Conservation (phyloP, 192 early-diverging fungal genomes). For the Coemansia sp. region DNA sequence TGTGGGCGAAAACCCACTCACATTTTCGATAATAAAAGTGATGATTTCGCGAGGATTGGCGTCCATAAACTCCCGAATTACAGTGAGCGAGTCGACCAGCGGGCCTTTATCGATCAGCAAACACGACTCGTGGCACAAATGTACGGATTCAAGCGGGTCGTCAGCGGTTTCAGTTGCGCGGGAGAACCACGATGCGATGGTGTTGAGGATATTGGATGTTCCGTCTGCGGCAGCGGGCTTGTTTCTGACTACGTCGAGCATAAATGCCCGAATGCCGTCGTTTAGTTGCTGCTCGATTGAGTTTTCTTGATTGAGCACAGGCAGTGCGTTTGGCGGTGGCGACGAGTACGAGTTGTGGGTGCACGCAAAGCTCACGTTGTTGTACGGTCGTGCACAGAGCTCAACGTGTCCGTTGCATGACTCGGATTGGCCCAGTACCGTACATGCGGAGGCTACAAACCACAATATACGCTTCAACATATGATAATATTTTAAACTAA, state of each 20-base stretch:
- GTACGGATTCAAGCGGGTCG: constrained; percentile 26
- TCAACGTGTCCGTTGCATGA: constrained; percentile 66
- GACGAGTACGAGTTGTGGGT: constrained; percentile 76
- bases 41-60: constrained; percentile 71
- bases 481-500: background rate
- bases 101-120: constrained; percentile 63
- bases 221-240: background rate
- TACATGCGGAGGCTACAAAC: background rate
- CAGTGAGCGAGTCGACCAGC: constrained; percentile 54
- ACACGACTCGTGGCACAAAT: constrained; percentile 73
- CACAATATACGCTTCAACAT: background rate
- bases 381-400: constrained; percentile 65
- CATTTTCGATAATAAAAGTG: constrained; percentile 75
- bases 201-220: background rate
- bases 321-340: constrained; percentile 30
- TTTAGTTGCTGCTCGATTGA: constrained; percentile 64
- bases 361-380: constrained; percentile 63
- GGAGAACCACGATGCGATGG: constrained; percentile 6
- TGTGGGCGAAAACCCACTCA: constrained; percentile 48
- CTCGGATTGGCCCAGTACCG: background rate
- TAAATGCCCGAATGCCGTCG: constrained; percentile 75
- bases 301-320: constrained; percentile 64
- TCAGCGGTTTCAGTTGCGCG: background rate
- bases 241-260: constrained; percentile 60
- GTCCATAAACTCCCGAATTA: constrained; percentile 62